Base-by-base conservation (phyloP, 805 yeast species). In the Teunomyces funiuensis region DNA sequence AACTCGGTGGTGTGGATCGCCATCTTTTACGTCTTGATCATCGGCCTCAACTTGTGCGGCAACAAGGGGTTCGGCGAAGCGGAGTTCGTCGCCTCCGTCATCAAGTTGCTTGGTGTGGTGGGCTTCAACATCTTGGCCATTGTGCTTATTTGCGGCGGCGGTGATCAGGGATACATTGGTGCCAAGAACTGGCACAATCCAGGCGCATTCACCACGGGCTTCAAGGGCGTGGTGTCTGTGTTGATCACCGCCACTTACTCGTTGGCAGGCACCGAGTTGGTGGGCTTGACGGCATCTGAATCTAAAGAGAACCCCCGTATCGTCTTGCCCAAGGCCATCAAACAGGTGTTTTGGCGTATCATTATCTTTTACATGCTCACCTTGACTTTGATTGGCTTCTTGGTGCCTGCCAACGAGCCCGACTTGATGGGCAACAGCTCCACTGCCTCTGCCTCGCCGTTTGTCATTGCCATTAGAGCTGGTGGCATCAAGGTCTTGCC, bases 1-100 rank as follows among this genome's bases (percentile, higher is more conserved):
- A 68, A 68, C 45, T 57, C 66, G 2, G 74, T 63, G 31, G 73
- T 53, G n/a, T 68, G 72, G 72, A 61, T 68, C 17, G 67, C 69
- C 3, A 49, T 68, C 2, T 68, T 68, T 47, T 67, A 62, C 40
- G 70, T 66, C 14, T 43, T 67, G 11, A 66, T 67, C 38, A 52
- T 67, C 13, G 57, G 50, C 3, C 53, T 67, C 34, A 68, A 67
- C 44, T 51, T 68, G 17, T 31, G 57, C 40, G 71, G 69, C 6
- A 62, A 63, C 40, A 51, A 52, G 25, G 70, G 70, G 2, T 68
- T 67, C 45, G 72, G 67, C 13, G 64, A 66, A 43, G 59, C 66
- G 20, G 74, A 68, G 44, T 63, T 66, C 38, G 41, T 59, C 17
- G 56, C 70, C 15, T 54, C 71, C 9, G 41, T 66, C 38, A 53